phyloP scores from a whole-genome alignment of 768 basidiomycete species.

The Rhodosporidiobolus sp. region DNA sequence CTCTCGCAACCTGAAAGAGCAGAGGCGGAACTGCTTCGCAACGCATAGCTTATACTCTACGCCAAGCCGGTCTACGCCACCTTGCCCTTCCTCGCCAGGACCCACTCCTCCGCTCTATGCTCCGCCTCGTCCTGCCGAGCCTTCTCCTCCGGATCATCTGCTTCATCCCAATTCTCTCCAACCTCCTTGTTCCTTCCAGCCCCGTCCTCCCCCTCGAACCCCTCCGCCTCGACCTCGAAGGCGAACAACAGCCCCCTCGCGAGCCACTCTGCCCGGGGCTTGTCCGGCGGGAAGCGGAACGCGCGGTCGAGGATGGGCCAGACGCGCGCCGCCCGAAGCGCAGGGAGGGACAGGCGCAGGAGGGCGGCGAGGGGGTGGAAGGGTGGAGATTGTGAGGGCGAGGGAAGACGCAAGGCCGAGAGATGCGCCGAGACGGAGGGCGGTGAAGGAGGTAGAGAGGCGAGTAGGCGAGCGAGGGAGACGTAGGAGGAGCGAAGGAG shows the following conservation, averaged over 20 bases:
- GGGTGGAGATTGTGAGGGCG: neutral
- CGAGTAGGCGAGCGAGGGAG: conserved; percentile 2
- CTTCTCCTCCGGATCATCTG: neutral
- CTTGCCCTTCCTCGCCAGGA: neutral
- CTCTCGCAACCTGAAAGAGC: too few relatives aligned
- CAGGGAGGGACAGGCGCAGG: neutral
- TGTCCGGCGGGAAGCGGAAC: conserved; percentile 26
- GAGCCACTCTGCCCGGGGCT: conserved; percentile 11
- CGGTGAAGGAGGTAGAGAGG: neutral
- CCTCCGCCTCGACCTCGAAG: conserved; percentile 11
- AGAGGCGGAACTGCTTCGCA: too few relatives aligned
- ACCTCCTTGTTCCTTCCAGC: neutral
- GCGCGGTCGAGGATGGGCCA: neutral
- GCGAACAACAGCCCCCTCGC: conserved; percentile 18
- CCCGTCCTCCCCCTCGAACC: neutral
- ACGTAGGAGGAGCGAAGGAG: neutral
- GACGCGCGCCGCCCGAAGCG: neutral
- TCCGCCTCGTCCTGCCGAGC: neutral
- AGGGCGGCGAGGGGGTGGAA: conserved; percentile 2
- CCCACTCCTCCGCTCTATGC: conserved; percentile 9
- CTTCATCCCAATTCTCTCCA: neutral
- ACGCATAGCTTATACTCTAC: too few relatives aligned
- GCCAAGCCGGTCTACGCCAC: too few relatives aligned
- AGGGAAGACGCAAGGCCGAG: neutral
- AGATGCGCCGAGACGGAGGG: neutral